Evolutionary conservation across 2,329 filamentous ascomycete genomes (phyloP).

Genomic region (Geoglossum cookeanum): DNA sequence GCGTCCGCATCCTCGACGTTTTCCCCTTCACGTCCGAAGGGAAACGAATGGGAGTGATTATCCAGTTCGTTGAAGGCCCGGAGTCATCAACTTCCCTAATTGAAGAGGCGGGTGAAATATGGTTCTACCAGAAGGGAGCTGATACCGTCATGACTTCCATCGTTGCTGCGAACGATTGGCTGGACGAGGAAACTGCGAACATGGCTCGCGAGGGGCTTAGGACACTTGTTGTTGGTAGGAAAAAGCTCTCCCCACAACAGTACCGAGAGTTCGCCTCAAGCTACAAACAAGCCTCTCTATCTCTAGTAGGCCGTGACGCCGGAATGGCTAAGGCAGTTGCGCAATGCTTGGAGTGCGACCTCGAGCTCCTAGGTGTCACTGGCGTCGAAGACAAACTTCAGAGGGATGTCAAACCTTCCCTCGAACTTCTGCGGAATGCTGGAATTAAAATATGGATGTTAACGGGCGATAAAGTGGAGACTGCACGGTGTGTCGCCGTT

Average conservation of each 20-base stretch:
- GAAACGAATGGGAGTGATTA: constrained; percentile 94
- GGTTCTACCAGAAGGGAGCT: constrained; percentile 97
- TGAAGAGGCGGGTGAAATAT: constrained; percentile 56
- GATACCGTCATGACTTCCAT: constrained; percentile 97
- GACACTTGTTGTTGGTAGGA: constrained; percentile 87
- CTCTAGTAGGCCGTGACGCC: constrained; percentile 59
- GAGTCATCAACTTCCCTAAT: constrained; percentile 27
- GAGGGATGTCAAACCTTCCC: constrained; percentile 81
- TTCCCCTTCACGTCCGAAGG: constrained; percentile 97
- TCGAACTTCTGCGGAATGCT: constrained; percentile 87
- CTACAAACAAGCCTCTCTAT: constrained; percentile 63
- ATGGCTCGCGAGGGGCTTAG: constrained; percentile 95
- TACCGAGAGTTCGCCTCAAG: constrained; percentile 62
- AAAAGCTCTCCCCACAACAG: constrained; percentile 56
- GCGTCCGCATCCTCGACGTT: constrained; percentile 75
- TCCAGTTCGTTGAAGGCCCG: constrained; percentile 54
- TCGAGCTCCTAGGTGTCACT: constrained; percentile 91
- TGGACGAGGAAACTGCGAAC: constrained; percentile 97
- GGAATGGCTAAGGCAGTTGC: constrained; percentile 66
- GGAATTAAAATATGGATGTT: constrained; percentile 99
- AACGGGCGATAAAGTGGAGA: constrained; percentile 96
- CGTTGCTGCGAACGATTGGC: constrained; percentile 91
- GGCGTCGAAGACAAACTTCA: constrained; percentile 96
- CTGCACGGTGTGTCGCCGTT: constrained; percentile 85
- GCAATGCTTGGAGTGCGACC: constrained; percentile 64